A percentile compares a stretch with the other conserved stretches of the same genome.
phyloP scores from a whole-genome alignment of 1,284 basidiomycete genomes.

The Malassezia caprae region DNA sequence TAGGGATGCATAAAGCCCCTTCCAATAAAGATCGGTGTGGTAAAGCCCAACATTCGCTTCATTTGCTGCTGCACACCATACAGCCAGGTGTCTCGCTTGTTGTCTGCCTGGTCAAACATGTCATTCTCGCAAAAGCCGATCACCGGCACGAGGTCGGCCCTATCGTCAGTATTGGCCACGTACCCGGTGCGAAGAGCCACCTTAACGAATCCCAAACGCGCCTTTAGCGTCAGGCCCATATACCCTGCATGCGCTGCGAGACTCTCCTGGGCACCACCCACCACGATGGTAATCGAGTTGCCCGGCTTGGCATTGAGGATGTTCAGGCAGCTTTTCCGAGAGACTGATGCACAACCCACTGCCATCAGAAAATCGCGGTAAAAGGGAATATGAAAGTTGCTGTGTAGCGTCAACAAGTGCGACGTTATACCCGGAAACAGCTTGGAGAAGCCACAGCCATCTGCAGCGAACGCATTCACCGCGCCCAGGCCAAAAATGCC shows the following conservation, averaged over 20 bases:
- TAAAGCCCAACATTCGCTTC: constrained; percentile 71
- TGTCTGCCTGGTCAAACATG: constrained; percentile 93
- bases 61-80: constrained; percentile 52
- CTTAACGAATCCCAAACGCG: constrained; percentile 77
- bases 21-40: constrained; percentile 87
- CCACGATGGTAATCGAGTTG: constrained; percentile 77
- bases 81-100: constrained; percentile 79
- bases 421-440: constrained; percentile 84
- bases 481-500: constrained; percentile 57
- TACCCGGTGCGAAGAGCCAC: constrained; percentile 85
- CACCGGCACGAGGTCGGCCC: constrained; percentile 36
- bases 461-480: constrained; percentile 82
- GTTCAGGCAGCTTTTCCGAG: constrained; percentile 76
- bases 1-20: constrained; percentile 59
- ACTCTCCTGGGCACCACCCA: constrained; percentile 91
- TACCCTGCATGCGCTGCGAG: constrained; percentile 87
- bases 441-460: constrained; percentile 83
- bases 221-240: constrained; percentile 76
- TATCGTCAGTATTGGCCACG: constrained; percentile 24
- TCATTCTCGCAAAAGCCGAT: constrained; percentile 89
- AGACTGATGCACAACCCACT: constrained; percentile 81
- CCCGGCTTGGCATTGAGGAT: constrained; percentile 58
- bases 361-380: constrained; percentile 72
- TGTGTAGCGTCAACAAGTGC: constrained; percentile 75
- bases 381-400: constrained; percentile 81